Percentiles rank a stretch among this genome's conserved stretches.
phyloP scores from a whole-genome alignment of 495 filamentous ascomycete genomes.

The Arthonia radiata region DNA sequence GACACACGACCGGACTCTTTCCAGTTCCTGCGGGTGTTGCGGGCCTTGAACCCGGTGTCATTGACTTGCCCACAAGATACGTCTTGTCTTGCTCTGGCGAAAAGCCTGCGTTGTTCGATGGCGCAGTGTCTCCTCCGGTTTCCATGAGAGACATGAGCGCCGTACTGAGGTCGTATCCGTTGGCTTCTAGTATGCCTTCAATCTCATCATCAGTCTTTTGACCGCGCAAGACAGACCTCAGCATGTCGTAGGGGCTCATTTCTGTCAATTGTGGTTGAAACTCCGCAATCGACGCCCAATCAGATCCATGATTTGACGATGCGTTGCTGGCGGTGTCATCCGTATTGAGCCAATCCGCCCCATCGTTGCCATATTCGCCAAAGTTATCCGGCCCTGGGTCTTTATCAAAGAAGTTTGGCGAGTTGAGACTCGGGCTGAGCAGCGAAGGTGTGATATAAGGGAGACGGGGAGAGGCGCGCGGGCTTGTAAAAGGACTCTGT shows the following conservation, averaged over 20 bases:
- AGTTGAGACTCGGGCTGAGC: constrained; percentile 64
- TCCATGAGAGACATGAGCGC: constrained; percentile 75
- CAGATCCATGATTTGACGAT: constrained; percentile 48
- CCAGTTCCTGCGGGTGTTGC: constrained; percentile 46
- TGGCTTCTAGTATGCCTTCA: constrained; percentile 61
- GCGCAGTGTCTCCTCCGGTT: constrained; percentile 12
- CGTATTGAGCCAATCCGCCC: constrained; percentile 85
- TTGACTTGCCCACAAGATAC: constrained; percentile 76
- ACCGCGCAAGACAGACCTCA: constrained; percentile 81
- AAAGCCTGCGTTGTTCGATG: constrained; percentile 4
- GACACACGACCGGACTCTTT: constrained; percentile 61
- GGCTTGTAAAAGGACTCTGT: constrained; percentile 77
- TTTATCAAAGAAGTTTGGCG: constrained; percentile 74
- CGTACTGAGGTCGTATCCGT: constrained; percentile 78
- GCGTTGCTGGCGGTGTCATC: constrained; percentile 61
- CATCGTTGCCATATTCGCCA: constrained; percentile 77
- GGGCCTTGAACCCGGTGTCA: constrained; percentile 49
- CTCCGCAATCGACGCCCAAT: no score
- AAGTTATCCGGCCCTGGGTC: constrained; percentile 62
- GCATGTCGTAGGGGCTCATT: constrained; percentile 97
- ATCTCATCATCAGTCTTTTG: constrained; percentile 82
- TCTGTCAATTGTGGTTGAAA: constrained; percentile 52
- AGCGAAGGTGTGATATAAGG: constrained; percentile 78
- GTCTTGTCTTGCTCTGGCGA: constrained; percentile 10
- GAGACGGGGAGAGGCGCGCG: constrained; percentile 76